Percentiles rank a stretch among this genome's conserved stretches.
These are phyloP conservation scores for Astrothelium subdiscretum DNA, from an alignment of 495 filamentous ascomycete species.

Conservation along the genomic window DNA sequence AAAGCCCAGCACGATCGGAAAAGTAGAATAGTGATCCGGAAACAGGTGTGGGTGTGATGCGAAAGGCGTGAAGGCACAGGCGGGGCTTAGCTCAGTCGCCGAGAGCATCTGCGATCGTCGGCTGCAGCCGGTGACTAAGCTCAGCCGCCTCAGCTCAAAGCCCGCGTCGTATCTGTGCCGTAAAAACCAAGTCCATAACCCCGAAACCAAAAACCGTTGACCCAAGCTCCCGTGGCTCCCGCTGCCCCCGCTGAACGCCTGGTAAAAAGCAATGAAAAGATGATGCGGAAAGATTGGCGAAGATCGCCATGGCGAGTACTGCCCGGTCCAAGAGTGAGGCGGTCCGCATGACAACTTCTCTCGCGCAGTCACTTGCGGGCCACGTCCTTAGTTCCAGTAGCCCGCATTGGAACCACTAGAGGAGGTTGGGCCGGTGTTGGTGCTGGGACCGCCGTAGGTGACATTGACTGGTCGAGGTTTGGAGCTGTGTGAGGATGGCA, in stretches of 20 bases:
- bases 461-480: background rate
- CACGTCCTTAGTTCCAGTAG: background rate
- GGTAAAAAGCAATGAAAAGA: no score
- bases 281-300: no score
- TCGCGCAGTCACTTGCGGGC: background rate
- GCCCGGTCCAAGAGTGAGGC: no score
- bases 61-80: background rate
- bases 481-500: background rate
- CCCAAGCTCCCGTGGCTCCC: background rate
- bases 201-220: background rate
- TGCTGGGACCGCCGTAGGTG: background rate
- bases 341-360: background rate
- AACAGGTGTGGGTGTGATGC: background rate
- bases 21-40: background rate
- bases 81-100: background rate
- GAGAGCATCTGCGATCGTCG: background rate
- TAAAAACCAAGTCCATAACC: background rate
- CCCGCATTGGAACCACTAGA: background rate
- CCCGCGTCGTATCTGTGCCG: no score
- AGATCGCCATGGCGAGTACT: no score
- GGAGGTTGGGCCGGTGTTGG: background rate
- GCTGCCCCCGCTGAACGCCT: background rate
- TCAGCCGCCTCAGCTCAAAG: no score
- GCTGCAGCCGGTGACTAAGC: background rate
- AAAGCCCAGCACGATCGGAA: background rate